Conservation (phyloP, 345 rosid species). For the Ceriops tagal region DNA sequence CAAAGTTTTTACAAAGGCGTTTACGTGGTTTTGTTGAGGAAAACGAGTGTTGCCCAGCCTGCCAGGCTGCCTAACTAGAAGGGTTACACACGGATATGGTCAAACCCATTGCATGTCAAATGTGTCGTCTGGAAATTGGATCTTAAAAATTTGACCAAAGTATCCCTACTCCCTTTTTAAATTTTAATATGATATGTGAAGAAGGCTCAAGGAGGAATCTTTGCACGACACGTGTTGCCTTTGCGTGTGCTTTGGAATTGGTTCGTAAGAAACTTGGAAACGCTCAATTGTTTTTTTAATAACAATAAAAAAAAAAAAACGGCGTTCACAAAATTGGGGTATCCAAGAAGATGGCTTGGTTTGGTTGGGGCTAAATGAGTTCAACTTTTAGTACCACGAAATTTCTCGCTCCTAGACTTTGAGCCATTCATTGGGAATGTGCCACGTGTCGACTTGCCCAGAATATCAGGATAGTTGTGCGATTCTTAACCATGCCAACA, state of each 20-base stretch:
- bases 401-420: not conserved
- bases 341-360: not conserved
- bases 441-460: not conserved
- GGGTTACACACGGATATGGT: too few species aligned
- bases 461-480: not conserved
- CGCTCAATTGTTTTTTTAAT: not conserved
- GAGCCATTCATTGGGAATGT: not conserved
- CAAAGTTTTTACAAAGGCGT: not conserved
- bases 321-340: not conserved
- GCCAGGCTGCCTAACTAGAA: too few species aligned
- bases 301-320: not conserved
- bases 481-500: too few species aligned
- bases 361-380: not conserved
- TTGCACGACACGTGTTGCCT: not conserved
- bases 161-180: too few species aligned
- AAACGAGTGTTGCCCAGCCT: too few species aligned
- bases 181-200: not conserved
- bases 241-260: conserved; percentile 13
- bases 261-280: not conserved
- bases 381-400: not conserved
- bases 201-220: conserved; percentile 2
- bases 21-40: too few species aligned
- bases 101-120: too few species aligned
- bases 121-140: too few species aligned
- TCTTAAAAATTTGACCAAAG: too few species aligned